A percentile compares a stretch with the other conserved stretches of the same genome.
These are phyloP conservation scores for Phytophthora pinifolia DNA, from an alignment of 352 stramenopile genomes.

Conservation along the genomic window DNA sequence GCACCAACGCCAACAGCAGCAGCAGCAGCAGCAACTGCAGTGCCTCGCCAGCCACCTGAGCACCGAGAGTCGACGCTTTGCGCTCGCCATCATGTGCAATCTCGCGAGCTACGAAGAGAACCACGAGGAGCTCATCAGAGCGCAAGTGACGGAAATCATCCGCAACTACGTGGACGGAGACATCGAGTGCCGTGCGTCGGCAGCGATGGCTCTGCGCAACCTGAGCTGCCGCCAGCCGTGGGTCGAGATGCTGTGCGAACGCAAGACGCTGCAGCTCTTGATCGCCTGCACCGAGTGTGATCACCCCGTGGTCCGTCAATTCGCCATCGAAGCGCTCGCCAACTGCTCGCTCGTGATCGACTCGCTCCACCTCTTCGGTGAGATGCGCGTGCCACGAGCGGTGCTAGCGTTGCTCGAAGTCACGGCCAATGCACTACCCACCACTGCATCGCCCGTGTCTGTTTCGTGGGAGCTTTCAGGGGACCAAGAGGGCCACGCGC, in stretches of 20 bases:
- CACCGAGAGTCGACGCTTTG: constrained; percentile 49
- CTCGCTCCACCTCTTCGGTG: constrained; percentile 69
- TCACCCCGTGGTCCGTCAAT: constrained; percentile 58
- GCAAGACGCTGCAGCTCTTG: constrained; percentile 63
- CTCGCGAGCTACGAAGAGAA: constrained; percentile 74
- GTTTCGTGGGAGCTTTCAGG: constrained; percentile 20
- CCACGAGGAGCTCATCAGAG: constrained; percentile 79
- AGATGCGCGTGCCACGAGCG: constrained; percentile 56
- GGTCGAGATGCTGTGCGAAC: constrained; percentile 81
- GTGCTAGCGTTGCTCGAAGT: constrained; percentile 56
- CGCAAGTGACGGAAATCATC: constrained; percentile 68
- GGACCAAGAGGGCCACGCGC: background rate
- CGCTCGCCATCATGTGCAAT: constrained; percentile 77
- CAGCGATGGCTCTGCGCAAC: constrained; percentile 73
- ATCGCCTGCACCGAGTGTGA: constrained; percentile 54
- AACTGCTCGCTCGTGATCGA: constrained; percentile 81
- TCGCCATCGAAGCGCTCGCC: constrained; percentile 61
- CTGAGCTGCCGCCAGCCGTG: constrained; percentile 69
- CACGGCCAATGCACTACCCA: constrained; percentile 10
- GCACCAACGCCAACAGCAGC: background rate
- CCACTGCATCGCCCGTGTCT: background rate
- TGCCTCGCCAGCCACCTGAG: constrained; percentile 25
- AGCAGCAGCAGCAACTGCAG: constrained; percentile 10
- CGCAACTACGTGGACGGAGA: constrained; percentile 72
- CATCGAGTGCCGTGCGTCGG: constrained; percentile 64